phyloP scores from a whole-genome alignment of 2,329 filamentous ascomycete genomes.

The Ustilaginoidea virens region DNA sequence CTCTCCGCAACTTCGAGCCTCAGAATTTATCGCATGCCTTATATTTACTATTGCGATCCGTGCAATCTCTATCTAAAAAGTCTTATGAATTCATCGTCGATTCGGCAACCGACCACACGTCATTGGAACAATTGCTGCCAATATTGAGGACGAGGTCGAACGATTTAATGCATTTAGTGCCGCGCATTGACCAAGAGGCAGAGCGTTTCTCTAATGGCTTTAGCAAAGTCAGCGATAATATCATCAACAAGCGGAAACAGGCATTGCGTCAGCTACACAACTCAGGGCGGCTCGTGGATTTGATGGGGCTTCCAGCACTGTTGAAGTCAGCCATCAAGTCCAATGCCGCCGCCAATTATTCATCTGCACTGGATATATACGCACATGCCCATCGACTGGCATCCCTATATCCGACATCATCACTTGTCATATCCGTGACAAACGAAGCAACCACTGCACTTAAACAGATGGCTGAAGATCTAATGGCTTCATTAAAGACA shows the following conservation, averaged over 20 bases:
- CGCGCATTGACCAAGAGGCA: slow-evolving; percentile 63
- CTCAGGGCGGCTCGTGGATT: slow-evolving; percentile 75
- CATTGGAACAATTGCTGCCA: slow-evolving; percentile 58
- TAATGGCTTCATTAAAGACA: slow-evolving; percentile 61
- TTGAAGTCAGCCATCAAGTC: slow-evolving; percentile 63
- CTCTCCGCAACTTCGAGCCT: slow-evolving; percentile 60
- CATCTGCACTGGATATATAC: slow-evolving; percentile 78
- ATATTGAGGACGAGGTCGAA: slow-evolving; percentile 47
- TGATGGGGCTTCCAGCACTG: slow-evolving; percentile 77
- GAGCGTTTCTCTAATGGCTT: slow-evolving; percentile 73
- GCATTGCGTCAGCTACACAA: slow-evolving; percentile 73
- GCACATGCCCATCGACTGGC: slow-evolving; percentile 84
- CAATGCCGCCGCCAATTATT: slow-evolving; percentile 57
- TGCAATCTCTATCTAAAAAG: slow-evolving; percentile 79
- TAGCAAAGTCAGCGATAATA: slow-evolving; percentile 52
- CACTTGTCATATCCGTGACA: slow-evolving; percentile 57
- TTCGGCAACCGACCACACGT: slow-evolving; percentile 64
- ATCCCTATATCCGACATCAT: slow-evolving; percentile 65
- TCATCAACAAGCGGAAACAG: slow-evolving; percentile 60
- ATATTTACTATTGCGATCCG: slow-evolving; percentile 64
- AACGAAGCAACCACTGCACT: slow-evolving; percentile 74
- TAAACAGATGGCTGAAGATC: slow-evolving; percentile 71
- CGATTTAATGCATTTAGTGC: slow-evolving; percentile 56
- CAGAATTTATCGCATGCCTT: slow-evolving; percentile 66
- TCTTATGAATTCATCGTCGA: slow-evolving; percentile 75